Conservation (phyloP, 2,329 filamentous ascomycete genomes). For the Cladosporium sphaerospermum region DNA sequence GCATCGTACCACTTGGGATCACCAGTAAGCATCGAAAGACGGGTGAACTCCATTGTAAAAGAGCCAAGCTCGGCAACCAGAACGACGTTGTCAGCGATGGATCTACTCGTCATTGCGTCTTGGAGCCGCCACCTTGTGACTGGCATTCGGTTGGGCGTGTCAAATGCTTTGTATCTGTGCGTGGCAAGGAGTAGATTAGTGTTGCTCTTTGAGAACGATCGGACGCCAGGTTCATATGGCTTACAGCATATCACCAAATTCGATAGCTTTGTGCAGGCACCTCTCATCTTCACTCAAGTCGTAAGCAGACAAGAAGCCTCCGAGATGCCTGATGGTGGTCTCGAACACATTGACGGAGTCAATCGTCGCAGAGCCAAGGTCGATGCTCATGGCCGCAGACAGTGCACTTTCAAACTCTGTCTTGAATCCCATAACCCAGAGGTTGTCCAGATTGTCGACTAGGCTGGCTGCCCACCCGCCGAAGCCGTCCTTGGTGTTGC, state of each 20-base stretch:
- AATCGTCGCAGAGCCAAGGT: constrained; percentile 35
- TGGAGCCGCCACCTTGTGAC: constrained; percentile 41
- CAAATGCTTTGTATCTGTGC: constrained; percentile 37
- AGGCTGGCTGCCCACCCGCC: constrained; percentile 44
- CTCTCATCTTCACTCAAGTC: constrained; percentile 31
- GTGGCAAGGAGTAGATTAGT: too few relatives aligned
- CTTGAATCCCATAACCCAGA: constrained; percentile 44
- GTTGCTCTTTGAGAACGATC: too few relatives aligned
- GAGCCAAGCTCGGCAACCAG: constrained; percentile 44
- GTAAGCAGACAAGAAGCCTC: constrained; percentile 32
- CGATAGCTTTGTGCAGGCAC: constrained; percentile 31
- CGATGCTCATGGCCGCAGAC: constrained; percentile 36
- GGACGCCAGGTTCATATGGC: too few relatives aligned
- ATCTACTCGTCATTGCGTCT: constrained; percentile 32
- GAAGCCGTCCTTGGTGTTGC: constrained; percentile 35
- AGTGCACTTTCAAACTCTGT: constrained; percentile 44
- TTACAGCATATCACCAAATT: constrained; percentile 37
- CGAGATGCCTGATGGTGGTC: constrained; percentile 41
- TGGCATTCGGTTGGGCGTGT: constrained; percentile 41
- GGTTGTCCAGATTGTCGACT: constrained; percentile 41
- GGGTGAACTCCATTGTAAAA: constrained; percentile 44
- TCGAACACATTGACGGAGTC: constrained; percentile 44
- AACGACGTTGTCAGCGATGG: constrained; percentile 35
- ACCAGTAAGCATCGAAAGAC: constrained; percentile 40
- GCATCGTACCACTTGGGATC: constrained; percentile 44